Evolutionary conservation across 257 asterid species (phyloP).

Genomic region (Petunia secreta): DNA sequence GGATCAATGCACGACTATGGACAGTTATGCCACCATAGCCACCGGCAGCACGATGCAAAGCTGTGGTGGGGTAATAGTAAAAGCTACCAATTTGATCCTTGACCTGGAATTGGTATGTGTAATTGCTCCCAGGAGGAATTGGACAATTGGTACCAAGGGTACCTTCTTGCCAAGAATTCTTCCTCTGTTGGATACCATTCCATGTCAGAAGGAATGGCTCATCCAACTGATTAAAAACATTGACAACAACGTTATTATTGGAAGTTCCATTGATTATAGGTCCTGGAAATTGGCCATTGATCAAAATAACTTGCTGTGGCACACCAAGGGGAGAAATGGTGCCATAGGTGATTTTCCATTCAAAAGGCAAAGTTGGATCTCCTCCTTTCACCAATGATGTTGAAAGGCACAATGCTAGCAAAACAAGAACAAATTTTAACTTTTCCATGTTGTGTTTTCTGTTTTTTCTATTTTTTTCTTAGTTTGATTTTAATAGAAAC

Average conservation of each 20-base stretch:
- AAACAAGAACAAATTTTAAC: constrained; percentile 23
- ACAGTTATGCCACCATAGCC: constrained; percentile 53
- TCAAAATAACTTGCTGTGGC: constrained; percentile 64
- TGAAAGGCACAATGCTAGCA: constrained; percentile 34
- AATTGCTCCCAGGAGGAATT: constrained; percentile 56
- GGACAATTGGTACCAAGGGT: constrained; percentile 61
- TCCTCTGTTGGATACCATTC: constrained; percentile 74
- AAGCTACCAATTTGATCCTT: constrained; percentile 74
- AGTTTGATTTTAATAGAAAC: not conserved
- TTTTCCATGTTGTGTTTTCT: constrained; percentile 29
- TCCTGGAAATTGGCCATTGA: constrained; percentile 69
- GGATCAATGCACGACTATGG: constrained; percentile 60
- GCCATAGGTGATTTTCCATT: constrained; percentile 61
- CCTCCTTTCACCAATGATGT: constrained; percentile 36
- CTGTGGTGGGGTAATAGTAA: constrained; percentile 60
- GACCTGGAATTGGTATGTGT: constrained; percentile 60
- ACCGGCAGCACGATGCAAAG: constrained; percentile 63
- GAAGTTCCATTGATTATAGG: constrained; percentile 70
- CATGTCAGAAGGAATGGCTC: constrained; percentile 66
- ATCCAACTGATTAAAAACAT: constrained; percentile 59
- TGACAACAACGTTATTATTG: constrained; percentile 67
- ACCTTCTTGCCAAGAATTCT: constrained; percentile 77
- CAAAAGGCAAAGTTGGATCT: constrained; percentile 51
- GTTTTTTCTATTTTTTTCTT: not conserved
- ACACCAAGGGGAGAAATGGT: constrained; percentile 61